Percentiles rank a stretch among this genome's conserved stretches.
phyloP scores from a whole-genome alignment of 768 basidiomycete species.

The Tylopilus intermedius region DNA sequence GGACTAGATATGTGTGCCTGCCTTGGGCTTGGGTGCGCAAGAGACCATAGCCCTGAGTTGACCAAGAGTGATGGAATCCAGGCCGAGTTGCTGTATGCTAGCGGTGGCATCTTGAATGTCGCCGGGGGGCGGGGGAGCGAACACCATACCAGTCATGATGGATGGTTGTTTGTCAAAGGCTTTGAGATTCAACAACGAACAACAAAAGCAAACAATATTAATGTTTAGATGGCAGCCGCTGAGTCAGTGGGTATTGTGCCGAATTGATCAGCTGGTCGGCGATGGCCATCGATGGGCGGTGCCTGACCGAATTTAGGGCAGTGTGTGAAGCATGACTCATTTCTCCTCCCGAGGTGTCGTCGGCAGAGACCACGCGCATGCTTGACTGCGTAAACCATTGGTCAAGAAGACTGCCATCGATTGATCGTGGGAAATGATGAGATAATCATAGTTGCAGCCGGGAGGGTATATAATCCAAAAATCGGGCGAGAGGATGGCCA shows the following conservation, averaged over 20 bases:
- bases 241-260: constrained; percentile 8
- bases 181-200: constrained; percentile 23
- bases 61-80: constrained; percentile 75
- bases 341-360: not conserved
- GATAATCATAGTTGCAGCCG: constrained; percentile 14
- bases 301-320: constrained; percentile 10
- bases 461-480: constrained; percentile 27
- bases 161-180: constrained; percentile 23
- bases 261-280: constrained; percentile 3
- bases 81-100: constrained; percentile 37
- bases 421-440: constrained; percentile 24
- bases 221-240: not conserved
- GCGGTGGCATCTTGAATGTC: constrained; percentile 30
- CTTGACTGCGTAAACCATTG: constrained; percentile 9
- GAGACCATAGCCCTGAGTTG: constrained; percentile 73
- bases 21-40: constrained; percentile 72
- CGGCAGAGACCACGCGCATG: constrained; percentile 14
- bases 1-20: constrained; percentile 27
- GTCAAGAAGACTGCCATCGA: not conserved
- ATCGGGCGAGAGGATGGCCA: constrained; percentile 11
- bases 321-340: constrained; percentile 2
- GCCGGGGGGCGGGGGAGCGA: constrained; percentile 25
- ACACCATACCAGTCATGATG: constrained; percentile 29
- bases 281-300: constrained; percentile 21
- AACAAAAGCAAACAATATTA: constrained; percentile 16